Evolutionary conservation across 2,329 filamentous ascomycete species (phyloP), one percentile per base, ranked within the genome.

Genomic region (Colletotrichum simmondsii): DNA sequence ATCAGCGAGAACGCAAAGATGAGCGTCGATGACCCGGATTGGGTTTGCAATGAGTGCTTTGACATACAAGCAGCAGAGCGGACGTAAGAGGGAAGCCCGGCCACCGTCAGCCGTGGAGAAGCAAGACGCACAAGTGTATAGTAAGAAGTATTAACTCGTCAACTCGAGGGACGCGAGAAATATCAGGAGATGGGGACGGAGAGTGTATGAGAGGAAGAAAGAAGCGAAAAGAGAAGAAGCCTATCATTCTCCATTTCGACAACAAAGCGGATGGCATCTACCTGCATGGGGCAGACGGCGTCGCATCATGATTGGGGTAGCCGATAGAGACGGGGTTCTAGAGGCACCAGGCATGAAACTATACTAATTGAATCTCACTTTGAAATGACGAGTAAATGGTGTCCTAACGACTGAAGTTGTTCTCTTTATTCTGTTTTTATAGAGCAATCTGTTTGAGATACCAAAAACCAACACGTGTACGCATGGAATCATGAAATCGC

Each of bases 11-110:
- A 66, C 67, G 75, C 73, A 28, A 73, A 71, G 42, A 65, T 65
- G 63, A 68, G 49, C 49, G 66, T 84, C 78, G 75, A 84, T 78
- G 76, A 83, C 79, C 82, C 84, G 80, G 77, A 73, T 73, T 75
- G 68, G 69, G 42, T 71, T 12, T 75, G 73, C 59, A 68, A 75
- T 12, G 19, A 64, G 24, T 75, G 73, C n/a, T 32, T 67, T 37
- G 37, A 67, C 14, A 49, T 19, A 19, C 63, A 30, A 12, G 46
- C 24, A 19, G 58, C 53, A 32, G 28, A 71, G 37, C 66, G 22
- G 37, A 46, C 61, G 22, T 67, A 71, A 62, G 32, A 69, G 35
- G 24, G 19, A n/a, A n/a, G 19, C 46, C 32, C 19, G 19, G 24
- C 24, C 58, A 49, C 42, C 19, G 42, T 19, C 42, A 49, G 19